Conservation (phyloP, 2,329 filamentous ascomycete species). For the Didymella exigua region DNA sequence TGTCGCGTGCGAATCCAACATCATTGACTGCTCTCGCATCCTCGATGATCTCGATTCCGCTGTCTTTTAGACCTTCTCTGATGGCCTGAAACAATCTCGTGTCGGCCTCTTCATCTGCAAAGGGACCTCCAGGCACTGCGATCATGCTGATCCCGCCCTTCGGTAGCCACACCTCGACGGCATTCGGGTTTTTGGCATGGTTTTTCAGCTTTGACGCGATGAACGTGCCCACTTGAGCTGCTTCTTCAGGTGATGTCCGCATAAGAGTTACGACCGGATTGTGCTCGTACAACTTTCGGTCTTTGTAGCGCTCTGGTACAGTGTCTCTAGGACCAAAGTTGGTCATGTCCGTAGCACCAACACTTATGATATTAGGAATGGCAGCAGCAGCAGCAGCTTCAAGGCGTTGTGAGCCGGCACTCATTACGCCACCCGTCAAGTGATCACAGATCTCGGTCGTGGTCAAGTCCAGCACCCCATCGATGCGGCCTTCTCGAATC, state of each 20-base stretch:
- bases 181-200: constrained; percentile 47
- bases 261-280: constrained; percentile 71
- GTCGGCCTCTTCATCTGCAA: constrained; percentile 59
- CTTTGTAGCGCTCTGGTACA: constrained; percentile 61
- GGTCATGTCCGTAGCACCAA: constrained; percentile 56
- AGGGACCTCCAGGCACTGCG: constrained; percentile 58
- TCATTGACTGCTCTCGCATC: constrained; percentile 63
- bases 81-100: constrained; percentile 56
- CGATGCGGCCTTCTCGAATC: constrained; percentile 61
- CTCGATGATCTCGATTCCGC: constrained; percentile 57
- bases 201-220: constrained; percentile 60
- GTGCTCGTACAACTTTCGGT: constrained; percentile 64
- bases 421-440: constrained; percentile 67
- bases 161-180: constrained; percentile 65
- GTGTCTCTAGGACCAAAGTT: constrained; percentile 66
- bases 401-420: constrained; percentile 63
- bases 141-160: constrained; percentile 67
- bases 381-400: constrained; percentile 62
- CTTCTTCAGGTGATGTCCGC: constrained; percentile 66
- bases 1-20: constrained; percentile 54
- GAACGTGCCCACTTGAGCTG: constrained; percentile 59
- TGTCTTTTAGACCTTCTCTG: constrained; percentile 55
- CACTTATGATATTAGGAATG: constrained; percentile 62
- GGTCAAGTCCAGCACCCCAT: constrained; percentile 72
- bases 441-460: constrained; percentile 70